These are phyloP conservation scores for Saccharomyces uvarum DNA, from an alignment of 1,139 yeast genomes.

Conservation along the genomic window DNA sequence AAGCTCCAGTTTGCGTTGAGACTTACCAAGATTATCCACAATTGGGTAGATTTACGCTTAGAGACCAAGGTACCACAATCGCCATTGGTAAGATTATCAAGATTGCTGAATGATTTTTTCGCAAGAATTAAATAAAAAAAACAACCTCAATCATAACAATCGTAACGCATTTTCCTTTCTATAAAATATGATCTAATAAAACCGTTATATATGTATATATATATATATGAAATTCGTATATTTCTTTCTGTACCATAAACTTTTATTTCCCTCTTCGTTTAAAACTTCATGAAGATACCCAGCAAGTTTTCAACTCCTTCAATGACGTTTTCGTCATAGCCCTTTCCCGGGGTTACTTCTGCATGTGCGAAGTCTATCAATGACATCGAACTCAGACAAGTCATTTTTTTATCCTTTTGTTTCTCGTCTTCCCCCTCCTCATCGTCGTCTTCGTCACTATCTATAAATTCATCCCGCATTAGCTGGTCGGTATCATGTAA, in stretches of 20 bases:
- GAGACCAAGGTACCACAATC: constrained; percentile 96
- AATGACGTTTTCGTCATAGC: constrained; percentile 64
- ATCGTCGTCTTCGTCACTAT: constrained; percentile 30
- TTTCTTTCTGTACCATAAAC: neutral
- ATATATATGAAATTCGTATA: neutral
- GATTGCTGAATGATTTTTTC: constrained; percentile 38
- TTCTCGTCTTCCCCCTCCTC: constrained; percentile 16
- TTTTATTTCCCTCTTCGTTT: neutral
- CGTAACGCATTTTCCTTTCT: neutral
- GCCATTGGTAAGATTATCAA: constrained; percentile 95
- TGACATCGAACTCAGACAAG: constrained; percentile 44
- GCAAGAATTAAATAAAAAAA: neutral
- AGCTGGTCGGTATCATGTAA: constrained; percentile 37
- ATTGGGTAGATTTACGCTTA: constrained; percentile 92
- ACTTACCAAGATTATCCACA: constrained; percentile 88
- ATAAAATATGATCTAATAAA: neutral
- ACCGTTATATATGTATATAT: constrained; percentile 4
- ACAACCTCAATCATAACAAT: neutral
- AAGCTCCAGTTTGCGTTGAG: constrained; percentile 87
- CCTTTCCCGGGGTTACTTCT: constrained; percentile 50
- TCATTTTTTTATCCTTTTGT: constrained; percentile 15
- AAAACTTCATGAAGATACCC: constrained; percentile 30
- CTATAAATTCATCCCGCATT: constrained; percentile 33
- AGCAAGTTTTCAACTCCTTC: constrained; percentile 60
- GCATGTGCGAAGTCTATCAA: constrained; percentile 92